Conservation (phyloP, 208 protist species). For the Trypanosoma lewisi region DNA sequence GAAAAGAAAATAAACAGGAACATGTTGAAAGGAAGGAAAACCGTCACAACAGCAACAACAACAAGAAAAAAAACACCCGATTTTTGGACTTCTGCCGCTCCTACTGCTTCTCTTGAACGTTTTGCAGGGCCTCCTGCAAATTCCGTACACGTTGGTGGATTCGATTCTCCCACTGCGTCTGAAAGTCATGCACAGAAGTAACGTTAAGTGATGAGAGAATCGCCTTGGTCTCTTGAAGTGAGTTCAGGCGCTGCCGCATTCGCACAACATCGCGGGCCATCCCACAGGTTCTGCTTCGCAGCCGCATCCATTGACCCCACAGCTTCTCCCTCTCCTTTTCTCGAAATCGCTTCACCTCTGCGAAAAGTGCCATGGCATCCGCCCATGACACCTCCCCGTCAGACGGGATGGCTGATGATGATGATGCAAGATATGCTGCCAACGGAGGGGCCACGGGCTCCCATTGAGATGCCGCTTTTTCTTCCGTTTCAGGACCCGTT, state of each 20-base stretch:
- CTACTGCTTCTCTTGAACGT: not conserved
- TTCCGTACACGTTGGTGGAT: not conserved
- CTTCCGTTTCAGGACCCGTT: not conserved
- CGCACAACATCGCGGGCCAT: conserved; percentile 9
- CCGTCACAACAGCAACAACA: not conserved
- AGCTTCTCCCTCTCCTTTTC: conserved; percentile 7
- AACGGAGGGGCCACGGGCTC: conserved; percentile 19
- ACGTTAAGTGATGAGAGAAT: not conserved
- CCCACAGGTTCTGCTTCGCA: conserved; percentile 1
- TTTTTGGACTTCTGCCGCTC: not conserved
- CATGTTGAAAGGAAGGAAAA: too few relatives aligned
- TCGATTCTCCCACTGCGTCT: conserved; percentile 8
- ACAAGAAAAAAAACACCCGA: conserved; percentile 17
- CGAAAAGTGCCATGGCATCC: conserved; percentile 18
- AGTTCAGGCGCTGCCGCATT: conserved; percentile 17
- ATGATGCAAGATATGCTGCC: conserved; percentile 7
- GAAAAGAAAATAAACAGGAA: not conserved
- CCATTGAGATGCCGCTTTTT: conserved; percentile 1
- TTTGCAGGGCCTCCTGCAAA: not conserved
- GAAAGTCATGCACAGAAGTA: not conserved
- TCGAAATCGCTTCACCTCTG: conserved; percentile 20
- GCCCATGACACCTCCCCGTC: conserved; percentile 1
- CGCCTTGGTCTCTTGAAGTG: not conserved
- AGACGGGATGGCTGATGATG: not conserved
- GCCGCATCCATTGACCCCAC: conserved; percentile 13